Evolutionary conservation across 495 filamentous ascomycete species (phyloP).

Genomic region (Daldinia grandis): DNA sequence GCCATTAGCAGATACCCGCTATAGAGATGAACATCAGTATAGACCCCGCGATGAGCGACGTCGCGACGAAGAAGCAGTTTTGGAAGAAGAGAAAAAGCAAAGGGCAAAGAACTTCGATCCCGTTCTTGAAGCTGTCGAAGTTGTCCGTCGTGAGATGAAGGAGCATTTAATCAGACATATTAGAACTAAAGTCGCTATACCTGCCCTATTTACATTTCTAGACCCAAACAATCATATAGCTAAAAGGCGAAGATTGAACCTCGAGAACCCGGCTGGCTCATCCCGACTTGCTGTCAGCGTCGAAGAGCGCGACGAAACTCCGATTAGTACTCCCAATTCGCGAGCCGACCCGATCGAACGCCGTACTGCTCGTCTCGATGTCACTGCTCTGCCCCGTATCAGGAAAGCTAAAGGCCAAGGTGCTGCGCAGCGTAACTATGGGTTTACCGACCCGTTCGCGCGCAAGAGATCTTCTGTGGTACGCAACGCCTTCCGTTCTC

Average conservation of each 20-base stretch:
- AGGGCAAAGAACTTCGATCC: constrained; percentile 86
- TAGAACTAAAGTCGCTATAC: constrained; percentile 81
- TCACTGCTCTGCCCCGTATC: constrained; percentile 74
- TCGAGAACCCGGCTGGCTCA: constrained; percentile 71
- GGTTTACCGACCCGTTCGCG: constrained; percentile 80
- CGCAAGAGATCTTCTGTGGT: constrained; percentile 66
- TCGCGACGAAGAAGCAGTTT: constrained; percentile 74
- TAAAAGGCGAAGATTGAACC: constrained; percentile 79
- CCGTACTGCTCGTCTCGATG: constrained; percentile 62
- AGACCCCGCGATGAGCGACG: constrained; percentile 61
- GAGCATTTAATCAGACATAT: constrained; percentile 87
- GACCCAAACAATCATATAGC: constrained; percentile 79
- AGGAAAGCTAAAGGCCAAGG: constrained; percentile 68
- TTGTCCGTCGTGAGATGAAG: constrained; percentile 79
- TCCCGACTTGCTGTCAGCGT: constrained; percentile 53
- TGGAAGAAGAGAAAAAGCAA: constrained; percentile 86
- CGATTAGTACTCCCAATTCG: constrained; percentile 73
- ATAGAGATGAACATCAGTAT: constrained; percentile 54
- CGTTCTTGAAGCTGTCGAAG: constrained; percentile 78
- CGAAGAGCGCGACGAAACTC: constrained; percentile 65
- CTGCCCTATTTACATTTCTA: constrained; percentile 82
- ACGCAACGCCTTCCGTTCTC: constrained; percentile 55
- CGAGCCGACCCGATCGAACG: constrained; percentile 63
- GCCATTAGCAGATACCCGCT: constrained; percentile 50
- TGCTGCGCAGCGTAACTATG: constrained; percentile 67